Evolutionary conservation across 495 filamentous ascomycete species (phyloP).

Genomic region (Aspergillus carlsbadensis): DNA sequence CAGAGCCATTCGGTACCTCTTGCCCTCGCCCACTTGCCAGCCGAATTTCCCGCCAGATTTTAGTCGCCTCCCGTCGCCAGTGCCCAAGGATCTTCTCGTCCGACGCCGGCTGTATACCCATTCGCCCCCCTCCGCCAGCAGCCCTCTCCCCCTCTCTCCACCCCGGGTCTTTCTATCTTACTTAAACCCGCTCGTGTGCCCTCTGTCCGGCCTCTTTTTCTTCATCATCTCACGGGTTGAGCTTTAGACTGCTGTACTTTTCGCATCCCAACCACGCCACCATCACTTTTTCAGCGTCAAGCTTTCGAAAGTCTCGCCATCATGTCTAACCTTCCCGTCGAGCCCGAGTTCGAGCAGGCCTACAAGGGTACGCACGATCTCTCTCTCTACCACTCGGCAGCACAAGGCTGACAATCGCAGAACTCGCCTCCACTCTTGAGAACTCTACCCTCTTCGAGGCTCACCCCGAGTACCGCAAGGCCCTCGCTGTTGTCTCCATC

Average conservation of each 20-base stretch:
- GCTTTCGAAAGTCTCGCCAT: conserved; percentile 1
- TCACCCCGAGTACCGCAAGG: conserved; percentile 90
- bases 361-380: conserved; percentile 78
- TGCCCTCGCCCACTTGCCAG: neutral
- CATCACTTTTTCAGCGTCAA: conserved; percentile 12
- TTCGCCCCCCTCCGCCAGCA: conserved; percentile 16
- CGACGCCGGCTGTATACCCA: conserved; percentile 32
- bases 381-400: neutral
- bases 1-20: neutral
- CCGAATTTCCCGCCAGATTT: conserved; percentile 15
- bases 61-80: conserved; percentile 11
- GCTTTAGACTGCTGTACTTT: neutral
- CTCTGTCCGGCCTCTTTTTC: conserved; percentile 4
- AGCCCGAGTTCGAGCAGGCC: conserved; percentile 99
- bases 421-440: conserved; percentile 92
- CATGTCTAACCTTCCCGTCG: conserved; percentile 82
- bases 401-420: conserved; percentile 43
- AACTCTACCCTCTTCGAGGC: conserved; percentile 90
- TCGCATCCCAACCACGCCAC: neutral
- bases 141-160: conserved; percentile 11
- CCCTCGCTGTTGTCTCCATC: conserved; percentile 82
- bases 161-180: conserved; percentile 4
- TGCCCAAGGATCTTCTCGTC: conserved; percentile 23
- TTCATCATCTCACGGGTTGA: conserved; percentile 1
- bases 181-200: conserved; percentile 20